A percentile compares a stretch with the other conserved stretches of the same genome.
Conservation (phyloP, 1,284 basidiomycete genomes). For the Lignosus rhinocerotis region DNA sequence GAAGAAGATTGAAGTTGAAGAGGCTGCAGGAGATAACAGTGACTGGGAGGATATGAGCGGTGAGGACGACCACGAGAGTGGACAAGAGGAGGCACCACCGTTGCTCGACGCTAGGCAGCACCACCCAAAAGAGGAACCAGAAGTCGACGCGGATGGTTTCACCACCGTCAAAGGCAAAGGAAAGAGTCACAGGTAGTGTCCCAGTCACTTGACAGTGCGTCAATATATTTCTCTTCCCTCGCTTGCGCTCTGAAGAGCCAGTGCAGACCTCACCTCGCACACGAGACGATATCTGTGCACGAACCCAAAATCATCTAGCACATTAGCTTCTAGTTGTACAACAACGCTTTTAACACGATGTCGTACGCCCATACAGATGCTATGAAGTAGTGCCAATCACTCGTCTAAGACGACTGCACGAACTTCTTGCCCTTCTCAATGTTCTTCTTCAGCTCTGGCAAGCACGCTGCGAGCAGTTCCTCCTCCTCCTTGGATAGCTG, state of each 20-base stretch:
- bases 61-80: slow-evolving; percentile 50
- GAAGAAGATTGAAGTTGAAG: slow-evolving; percentile 55
- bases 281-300: neutral
- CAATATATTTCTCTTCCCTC: neutral
- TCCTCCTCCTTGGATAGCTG: slow-evolving; percentile 77
- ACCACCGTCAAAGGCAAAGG: slow-evolving; percentile 74
- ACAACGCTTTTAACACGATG: slow-evolving; percentile 23
- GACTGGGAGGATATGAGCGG: slow-evolving; percentile 43
- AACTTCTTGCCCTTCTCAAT: slow-evolving; percentile 93
- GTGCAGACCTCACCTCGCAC: neutral
- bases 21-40: slow-evolving; percentile 40
- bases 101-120: slow-evolving; percentile 41
- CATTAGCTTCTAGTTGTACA: slow-evolving; percentile 24
- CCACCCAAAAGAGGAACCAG: slow-evolving; percentile 53
- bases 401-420: slow-evolving; percentile 41
- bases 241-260: slow-evolving; percentile 2
- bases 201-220: slow-evolving; percentile 1
- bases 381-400: neutral
- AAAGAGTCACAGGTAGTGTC: slow-evolving; percentile 40
- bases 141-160: slow-evolving; percentile 88
- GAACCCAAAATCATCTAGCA: slow-evolving; percentile 14
- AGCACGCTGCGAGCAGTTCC: slow-evolving; percentile 83
- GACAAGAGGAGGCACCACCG: slow-evolving; percentile 55
- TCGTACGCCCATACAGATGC: slow-evolving; percentile 4
- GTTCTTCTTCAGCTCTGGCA: slow-evolving; percentile 96